Conservation (phyloP, 2,329 filamentous ascomycete genomes). For the Penicillium sp. region DNA sequence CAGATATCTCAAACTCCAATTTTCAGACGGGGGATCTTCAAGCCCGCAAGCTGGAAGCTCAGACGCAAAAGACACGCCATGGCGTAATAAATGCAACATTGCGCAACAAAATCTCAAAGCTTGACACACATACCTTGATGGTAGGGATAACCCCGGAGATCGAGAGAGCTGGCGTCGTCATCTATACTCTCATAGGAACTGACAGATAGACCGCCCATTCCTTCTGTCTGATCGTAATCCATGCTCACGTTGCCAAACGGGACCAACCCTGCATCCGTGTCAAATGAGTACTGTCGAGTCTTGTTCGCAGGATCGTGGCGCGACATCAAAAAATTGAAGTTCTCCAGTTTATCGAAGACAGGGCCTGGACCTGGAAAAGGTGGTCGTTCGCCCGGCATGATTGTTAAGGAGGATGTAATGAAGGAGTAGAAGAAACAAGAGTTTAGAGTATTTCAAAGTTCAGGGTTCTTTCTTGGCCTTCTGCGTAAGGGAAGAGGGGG, state of each 20-base stretch:
- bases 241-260: conserved; percentile 34
- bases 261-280: conserved; percentile 35
- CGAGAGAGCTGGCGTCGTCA: conserved; percentile 38
- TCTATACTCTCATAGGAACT: conserved; percentile 44
- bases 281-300: conserved; percentile 39
- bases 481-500: conserved; percentile 9
- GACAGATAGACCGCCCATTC: conserved; percentile 41
- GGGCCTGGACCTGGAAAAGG: conserved; percentile 24
- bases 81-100: conserved; percentile 35
- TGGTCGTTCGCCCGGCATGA: conserved; percentile 36
- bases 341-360: conserved; percentile 34
- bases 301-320: conserved; percentile 34
- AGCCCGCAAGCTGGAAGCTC: conserved; percentile 1
- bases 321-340: conserved; percentile 38
- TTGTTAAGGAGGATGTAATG: not conserved
- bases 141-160: conserved; percentile 40
- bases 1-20: conserved; percentile 1
- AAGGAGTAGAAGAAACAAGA: conserved; percentile 16
- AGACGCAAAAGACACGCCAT: conserved; percentile 22
- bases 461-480: conserved; percentile 7
- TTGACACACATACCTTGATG: conserved; percentile 40
- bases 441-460: conserved; percentile 11
- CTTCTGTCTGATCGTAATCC: conserved; percentile 42
- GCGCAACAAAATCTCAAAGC: conserved; percentile 16
- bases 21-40: conserved; percentile 4